Evolutionary conservation across 2,329 filamentous ascomycete genomes (phyloP).

Genomic region (Diatrype stigma): DNA sequence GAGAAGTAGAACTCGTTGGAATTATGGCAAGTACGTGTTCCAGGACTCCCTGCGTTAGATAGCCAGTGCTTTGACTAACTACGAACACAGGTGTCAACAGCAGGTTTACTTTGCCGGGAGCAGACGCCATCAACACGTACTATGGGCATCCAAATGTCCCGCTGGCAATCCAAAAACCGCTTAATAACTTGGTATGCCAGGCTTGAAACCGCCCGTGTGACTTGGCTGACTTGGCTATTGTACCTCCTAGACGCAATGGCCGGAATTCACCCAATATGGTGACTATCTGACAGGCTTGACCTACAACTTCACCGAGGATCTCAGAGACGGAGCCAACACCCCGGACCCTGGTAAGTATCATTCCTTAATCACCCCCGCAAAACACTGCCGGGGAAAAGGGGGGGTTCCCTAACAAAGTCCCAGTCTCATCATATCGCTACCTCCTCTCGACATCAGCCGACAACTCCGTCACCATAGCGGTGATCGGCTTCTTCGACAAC

Average conservation of each 20-base stretch:
- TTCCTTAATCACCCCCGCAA: too few relatives aligned
- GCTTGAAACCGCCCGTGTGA: not conserved
- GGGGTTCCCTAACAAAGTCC: not conserved
- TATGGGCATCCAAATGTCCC: constrained; percentile 12
- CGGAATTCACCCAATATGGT: constrained; percentile 7
- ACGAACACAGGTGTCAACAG: constrained; percentile 7
- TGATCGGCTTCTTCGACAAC: constrained; percentile 14
- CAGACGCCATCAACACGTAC: constrained; percentile 14
- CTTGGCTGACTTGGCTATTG: not conserved
- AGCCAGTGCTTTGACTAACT: not conserved
- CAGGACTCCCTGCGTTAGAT: not conserved
- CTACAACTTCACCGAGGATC: constrained; percentile 10
- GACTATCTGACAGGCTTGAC: constrained; percentile 12
- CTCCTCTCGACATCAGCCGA: constrained; percentile 11
- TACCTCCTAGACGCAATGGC: constrained; percentile 7
- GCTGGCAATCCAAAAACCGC: constrained; percentile 10
- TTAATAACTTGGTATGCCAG: constrained; percentile 9
- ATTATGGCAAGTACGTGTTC: constrained; percentile 11
- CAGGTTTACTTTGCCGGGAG: constrained; percentile 10
- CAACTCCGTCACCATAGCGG: constrained; percentile 11
- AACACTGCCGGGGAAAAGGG: too few relatives aligned
- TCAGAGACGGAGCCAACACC: constrained; percentile 8
- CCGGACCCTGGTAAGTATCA: constrained; percentile 9
- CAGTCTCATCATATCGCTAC: constrained; percentile 12
- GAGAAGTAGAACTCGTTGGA: constrained; percentile 11